Base-by-base conservation (phyloP, 1,139 yeast genomes). In the Candida glucosophila region DNA sequence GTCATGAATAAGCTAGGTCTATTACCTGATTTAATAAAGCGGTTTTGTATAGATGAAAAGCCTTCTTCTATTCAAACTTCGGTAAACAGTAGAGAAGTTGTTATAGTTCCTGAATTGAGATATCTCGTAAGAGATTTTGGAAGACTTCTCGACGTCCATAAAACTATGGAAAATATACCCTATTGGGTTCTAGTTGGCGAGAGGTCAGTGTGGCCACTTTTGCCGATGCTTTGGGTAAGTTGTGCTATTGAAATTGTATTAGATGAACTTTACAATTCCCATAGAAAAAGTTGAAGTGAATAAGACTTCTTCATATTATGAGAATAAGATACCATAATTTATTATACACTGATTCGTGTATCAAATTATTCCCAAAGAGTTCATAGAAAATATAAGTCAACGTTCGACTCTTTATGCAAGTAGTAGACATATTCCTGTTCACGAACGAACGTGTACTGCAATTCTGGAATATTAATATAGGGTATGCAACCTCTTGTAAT, bases 131-230 rank as follows among this genome's bases (percentile, higher is more conserved):
- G 63, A 20, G 93, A 82, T 44, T 72, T 77, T 39, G 76, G 82
- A 17, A 59, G 81, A 34, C 74, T 80, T 2, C 76, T 81, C 41
- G 93, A 86, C 39, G 76, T 83, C 6, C 82, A 83, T 35, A 69
- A 72, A 39, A 59, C 69, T 8, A 52, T 68, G 53, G 77, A 76
- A 31, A 86, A 83, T 45, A 79, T 86, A 16, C 82, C 86, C 3
- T 85, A 85, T 44, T 88, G 97, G 94, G 74, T 86, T 3, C 58
- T 70, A 28, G 86, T 88, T 17, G 99, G 99, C 4, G 97, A 88
- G 49, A 65, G 81, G 37, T 80, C 94, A 25, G 86, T 88, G 0
- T 90, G 98, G 98, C 95, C 95, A 1, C 71, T 83, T 33, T 66
- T 85, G 36, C 85, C 96, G 0, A 59, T 88, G 23, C 60, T 92